Conservation (phyloP, 164 flowering plant species). For the Brasenia schreberi region DNA sequence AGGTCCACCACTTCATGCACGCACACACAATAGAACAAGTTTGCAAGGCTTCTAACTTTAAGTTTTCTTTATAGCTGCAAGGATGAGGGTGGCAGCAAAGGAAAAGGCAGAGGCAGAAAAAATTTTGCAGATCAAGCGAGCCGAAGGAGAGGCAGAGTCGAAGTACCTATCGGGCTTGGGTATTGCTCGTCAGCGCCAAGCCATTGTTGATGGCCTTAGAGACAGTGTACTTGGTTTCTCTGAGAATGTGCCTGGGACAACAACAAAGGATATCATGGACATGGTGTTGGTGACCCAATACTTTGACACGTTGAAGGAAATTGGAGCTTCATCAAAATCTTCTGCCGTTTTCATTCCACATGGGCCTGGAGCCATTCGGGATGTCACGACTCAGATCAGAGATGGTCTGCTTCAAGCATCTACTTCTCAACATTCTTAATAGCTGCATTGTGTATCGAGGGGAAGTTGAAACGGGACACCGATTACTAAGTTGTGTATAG, state of each 20-base stretch:
- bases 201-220: slow-evolving; percentile 69
- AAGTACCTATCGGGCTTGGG: slow-evolving; percentile 75
- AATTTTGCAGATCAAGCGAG: slow-evolving; percentile 69
- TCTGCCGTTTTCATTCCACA: slow-evolving; percentile 74
- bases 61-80: slow-evolving; percentile 25
- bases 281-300: slow-evolving; percentile 70
- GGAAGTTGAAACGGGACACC: too few species aligned
- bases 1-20: too few species aligned
- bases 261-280: slow-evolving; percentile 59
- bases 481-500: too few species aligned
- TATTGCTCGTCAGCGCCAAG: slow-evolving; percentile 66
- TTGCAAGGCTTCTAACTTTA: not conserved
- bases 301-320: slow-evolving; percentile 72
- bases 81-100: slow-evolving; percentile 65
- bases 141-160: slow-evolving; percentile 79
- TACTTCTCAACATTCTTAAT: not conserved
- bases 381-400: slow-evolving; percentile 53
- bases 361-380: slow-evolving; percentile 65
- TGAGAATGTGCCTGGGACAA: slow-evolving; percentile 58
- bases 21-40: too few species aligned
- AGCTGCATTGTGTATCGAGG: too few species aligned
- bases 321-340: slow-evolving; percentile 54
- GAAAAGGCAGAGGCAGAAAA: slow-evolving; percentile 89
- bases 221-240: slow-evolving; percentile 75
- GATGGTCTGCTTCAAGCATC: slow-evolving; percentile 54